Base-by-base conservation (phyloP, 2,329 filamentous ascomycete genomes). In the Cryphonectria radicalis region DNA sequence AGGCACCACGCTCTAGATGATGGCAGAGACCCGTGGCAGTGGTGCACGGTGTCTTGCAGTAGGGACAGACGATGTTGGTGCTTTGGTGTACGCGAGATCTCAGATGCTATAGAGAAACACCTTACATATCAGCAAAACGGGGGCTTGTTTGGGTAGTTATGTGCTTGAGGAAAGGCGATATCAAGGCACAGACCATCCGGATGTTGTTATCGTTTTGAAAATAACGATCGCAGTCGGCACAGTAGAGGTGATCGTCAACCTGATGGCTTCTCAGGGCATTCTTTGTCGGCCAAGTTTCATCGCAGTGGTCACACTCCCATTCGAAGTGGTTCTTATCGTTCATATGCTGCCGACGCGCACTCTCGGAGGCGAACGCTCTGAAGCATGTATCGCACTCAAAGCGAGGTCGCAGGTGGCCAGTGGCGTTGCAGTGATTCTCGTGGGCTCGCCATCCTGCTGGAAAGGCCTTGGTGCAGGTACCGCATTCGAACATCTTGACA, bases 1-100 rank as follows among this genome's bases (percentile, higher is more conserved):
- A 92, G 0, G 81, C 78, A n/a, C 85, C 85, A 0, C 75, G 78
- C 73, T 92, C 90, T 0, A 91, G 78, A 73, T 92, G 88, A 76
- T 89, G 82, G 0, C 80, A 76, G 5, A 91, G 74, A 4, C 88
- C 89, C 0, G 85, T 87, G 1, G 88, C 87, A 0, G 85, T 84
- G 13, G 83, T 79, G 72, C 82, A 88, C 3, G 11, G 40, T 2
- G 63, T 71, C 50, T 80, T 76, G 78, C 90, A 92, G 75, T 88
- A 91, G 0, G 86, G 89, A 66, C 90, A 92, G 0, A 59, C 0
- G 10, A 89, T 77, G 1, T 77, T 77, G 0, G 64, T 71, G 68
- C 84, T 84, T 0, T 80, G 80, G 75, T 92, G 89, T 63, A 77
- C 75, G 6, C 79, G 79, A 0, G 88, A 90, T 37, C 85, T 86